Evolutionary conservation across 345 rosid species (phyloP), one percentile per base, ranked within the genome.

Genomic region (Cardamine occulta): DNA sequence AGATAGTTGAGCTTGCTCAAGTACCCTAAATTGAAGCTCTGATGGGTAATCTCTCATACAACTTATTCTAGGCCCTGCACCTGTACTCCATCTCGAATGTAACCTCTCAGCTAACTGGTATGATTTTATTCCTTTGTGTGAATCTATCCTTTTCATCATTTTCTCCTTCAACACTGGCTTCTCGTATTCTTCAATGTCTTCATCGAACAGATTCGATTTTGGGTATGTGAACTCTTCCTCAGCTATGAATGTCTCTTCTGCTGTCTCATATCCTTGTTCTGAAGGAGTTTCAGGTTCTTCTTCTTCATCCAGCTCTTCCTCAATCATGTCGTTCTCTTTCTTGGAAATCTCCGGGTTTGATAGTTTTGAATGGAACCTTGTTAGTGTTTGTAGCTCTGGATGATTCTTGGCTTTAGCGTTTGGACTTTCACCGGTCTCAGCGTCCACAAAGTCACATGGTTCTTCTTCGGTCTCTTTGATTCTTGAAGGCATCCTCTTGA

Each of bases 21-120:
- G 78, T 67, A 89, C 91, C 72, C 75, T 72, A 51, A 82, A 79
- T 29, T 86, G 96, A 64, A 95, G 93, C 80, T 95, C 97, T 5
- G 87, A 58, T 9, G 97, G 99, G 66, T 92, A 95, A 59, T 95
- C 99, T 79, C 93, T 89, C 96, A 95, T 89, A 82, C 97, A 90
- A 35, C 99, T 90, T 39, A 95, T 95, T 47, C 99, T 78, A 2
- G 99, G 96, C 4, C 99, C 99, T 2, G 91, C 99, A 8, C 99
- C 97, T 0, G 97, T 92, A 0, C 88, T 86, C 99, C 99, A 95
- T 79, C 74, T 88, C 3, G 87, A 85, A n/a, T 85, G 84, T 58
- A 95, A 70, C 29, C 93, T 87, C 66, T 85, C 80, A 42, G 90
- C 99, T 81, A 95, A 65, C 74, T 95, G 96, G 42, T 89, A 95